Evolutionary conservation across 495 filamentous ascomycete genomes (phyloP).

Genomic region (Penicillium flavigenum): DNA sequence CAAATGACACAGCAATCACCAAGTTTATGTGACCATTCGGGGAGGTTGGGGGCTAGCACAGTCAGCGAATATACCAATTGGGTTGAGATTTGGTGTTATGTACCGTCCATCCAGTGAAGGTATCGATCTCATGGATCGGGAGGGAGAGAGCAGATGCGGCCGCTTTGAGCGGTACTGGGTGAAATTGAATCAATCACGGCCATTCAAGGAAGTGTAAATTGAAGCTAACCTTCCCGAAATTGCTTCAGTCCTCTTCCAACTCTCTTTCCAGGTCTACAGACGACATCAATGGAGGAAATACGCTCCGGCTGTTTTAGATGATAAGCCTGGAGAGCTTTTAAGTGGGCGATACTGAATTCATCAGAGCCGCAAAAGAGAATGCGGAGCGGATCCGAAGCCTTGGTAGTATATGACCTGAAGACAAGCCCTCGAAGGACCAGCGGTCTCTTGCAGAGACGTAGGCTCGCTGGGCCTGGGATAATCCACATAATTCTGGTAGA

Average conservation of each 20-base stretch:
- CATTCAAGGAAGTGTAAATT: slow-evolving; percentile 2
- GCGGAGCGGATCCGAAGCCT: slow-evolving; percentile 62
- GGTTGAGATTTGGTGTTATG: slow-evolving; percentile 17
- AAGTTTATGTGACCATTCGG: slow-evolving; percentile 65
- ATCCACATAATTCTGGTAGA: slow-evolving; percentile 8
- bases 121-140: slow-evolving; percentile 70
- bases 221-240: slow-evolving; percentile 65
- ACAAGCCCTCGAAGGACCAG: slow-evolving; percentile 12
- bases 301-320: slow-evolving; percentile 50
- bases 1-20: slow-evolving; percentile 94
- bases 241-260: slow-evolving; percentile 70
- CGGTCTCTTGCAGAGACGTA: slow-evolving; percentile 22
- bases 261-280: slow-evolving; percentile 74
- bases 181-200: slow-evolving; percentile 16
- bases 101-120: slow-evolving; percentile 79
- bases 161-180: slow-evolving; percentile 69
- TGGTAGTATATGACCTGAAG: slow-evolving; percentile 33
- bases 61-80: slow-evolving; percentile 18
- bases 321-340: slow-evolving; percentile 67
- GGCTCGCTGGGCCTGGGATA: slow-evolving; percentile 5
- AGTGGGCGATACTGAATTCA: slow-evolving; percentile 78
- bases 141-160: slow-evolving; percentile 62
- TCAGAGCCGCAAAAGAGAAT: slow-evolving; percentile 97
- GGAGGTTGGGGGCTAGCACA: slow-evolving; percentile 53
- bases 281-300: slow-evolving; percentile 83